phyloP scores from a whole-genome alignment of 257 asterid genomes.

The Ehretia macrophylla region DNA sequence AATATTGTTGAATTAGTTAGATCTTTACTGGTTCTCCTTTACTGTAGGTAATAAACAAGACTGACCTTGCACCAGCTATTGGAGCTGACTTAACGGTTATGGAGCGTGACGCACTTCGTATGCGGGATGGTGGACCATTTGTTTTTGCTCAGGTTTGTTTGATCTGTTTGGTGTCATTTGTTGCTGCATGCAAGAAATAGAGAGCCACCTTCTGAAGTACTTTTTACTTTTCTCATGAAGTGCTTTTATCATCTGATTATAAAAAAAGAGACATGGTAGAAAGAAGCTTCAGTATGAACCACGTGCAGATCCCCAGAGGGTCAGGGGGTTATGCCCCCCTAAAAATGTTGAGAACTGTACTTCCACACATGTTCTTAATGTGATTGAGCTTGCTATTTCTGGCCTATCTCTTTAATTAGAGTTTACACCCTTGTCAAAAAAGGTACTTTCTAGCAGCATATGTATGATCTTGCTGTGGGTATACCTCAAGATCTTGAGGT shows the following conservation, averaged over 20 bases:
- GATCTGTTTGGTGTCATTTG: background rate
- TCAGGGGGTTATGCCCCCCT: too few relatives aligned
- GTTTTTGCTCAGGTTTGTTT: constrained; percentile 84
- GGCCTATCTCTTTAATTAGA: too few relatives aligned
- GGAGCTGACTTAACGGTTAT: constrained; percentile 90
- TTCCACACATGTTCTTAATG: too few relatives aligned
- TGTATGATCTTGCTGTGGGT: too few relatives aligned
- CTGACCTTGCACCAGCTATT: constrained; percentile 81
- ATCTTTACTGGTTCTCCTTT: too few relatives aligned
- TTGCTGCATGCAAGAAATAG: background rate
- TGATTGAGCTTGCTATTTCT: too few relatives aligned
- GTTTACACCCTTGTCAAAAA: too few relatives aligned
- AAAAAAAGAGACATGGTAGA: background rate
- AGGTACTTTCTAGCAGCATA: too few relatives aligned
- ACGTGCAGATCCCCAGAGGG: too few relatives aligned
- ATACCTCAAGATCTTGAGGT: too few relatives aligned
- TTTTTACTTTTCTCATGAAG: background rate
- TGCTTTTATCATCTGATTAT: background rate
- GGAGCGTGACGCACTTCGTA: constrained; percentile 94
- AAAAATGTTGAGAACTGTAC: too few relatives aligned
- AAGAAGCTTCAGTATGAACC: too few relatives aligned
- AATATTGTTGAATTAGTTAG: background rate
- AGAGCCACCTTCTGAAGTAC: background rate
- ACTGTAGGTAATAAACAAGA: constrained; percentile 84
- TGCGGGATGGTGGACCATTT: constrained; percentile 97